Base-by-base conservation (phyloP, 1,284 basidiomycete species). In the Neotropicomus parvogracilis region DNA sequence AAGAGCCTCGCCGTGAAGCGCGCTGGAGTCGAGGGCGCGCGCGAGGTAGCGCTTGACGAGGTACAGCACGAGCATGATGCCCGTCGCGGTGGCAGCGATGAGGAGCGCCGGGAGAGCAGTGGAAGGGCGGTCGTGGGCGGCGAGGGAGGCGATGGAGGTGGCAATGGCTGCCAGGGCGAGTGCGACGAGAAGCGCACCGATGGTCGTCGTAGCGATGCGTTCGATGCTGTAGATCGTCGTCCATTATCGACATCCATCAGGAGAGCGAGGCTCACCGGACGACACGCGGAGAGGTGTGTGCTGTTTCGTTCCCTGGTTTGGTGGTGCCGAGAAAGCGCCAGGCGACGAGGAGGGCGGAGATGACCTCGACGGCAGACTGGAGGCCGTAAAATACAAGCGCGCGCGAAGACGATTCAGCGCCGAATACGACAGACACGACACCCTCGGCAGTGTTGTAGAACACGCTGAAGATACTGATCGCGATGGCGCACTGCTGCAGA, bases 341-440 rank as follows among this genome's bases (percentile, higher is more conserved):
- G 11, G n/a, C 21, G 10, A 55, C 54, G 9, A 55, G 57, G 36
- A 54, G 3, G 7, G 49, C 54, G 14, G 54, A 55, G 29, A 55
- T 31, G 31, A 55, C 54, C 39, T 55, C 54, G 28, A 57, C 51
- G 8, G 50, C 54, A 2, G 74, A 71, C 53, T 75, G 78, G 42
- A 80, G 68, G 13, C 76, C 74, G 53, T 75, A 80, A 65, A 79
- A 77, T 41, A 71, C 60, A 45, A 80, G 70, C n/a, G 75, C 72
- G 16, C 63, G 67, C 0, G 75, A 76, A 2, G 65, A 63, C 13
- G 73, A 69, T 40, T 76, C 74, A 36, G 66, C 62, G 0, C 75
- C 75, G 34, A 77, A 70, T 13, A 67, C 60, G 35, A 76, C 66
- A 6, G 75, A 77, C 14, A 77, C 49, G 1, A 53, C 50, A 4